Conservation (phyloP, 148 eudicot genomes). For the Rhododendron simsii region DNA sequence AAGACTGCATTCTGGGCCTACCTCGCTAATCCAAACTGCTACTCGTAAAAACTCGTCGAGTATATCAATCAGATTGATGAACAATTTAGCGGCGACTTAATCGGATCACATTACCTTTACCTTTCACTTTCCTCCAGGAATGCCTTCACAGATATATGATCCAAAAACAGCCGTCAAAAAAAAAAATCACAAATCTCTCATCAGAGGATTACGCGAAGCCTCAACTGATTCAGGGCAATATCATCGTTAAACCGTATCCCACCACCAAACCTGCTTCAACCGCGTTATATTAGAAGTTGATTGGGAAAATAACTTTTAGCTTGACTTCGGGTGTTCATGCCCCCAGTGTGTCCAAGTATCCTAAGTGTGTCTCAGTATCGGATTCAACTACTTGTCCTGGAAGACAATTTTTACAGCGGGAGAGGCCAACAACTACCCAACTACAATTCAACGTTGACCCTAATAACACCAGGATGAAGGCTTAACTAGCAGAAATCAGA, state of each 20-base stretch:
- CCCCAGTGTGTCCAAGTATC: too few species aligned
- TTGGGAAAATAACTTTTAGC: too few species aligned
- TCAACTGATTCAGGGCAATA: neutral
- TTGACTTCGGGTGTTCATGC: too few species aligned
- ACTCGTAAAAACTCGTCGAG: neutral
- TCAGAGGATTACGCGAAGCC: neutral
- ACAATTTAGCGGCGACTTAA: neutral
- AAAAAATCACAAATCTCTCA: neutral
- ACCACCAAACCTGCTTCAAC: neutral
- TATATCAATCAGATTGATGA: neutral
- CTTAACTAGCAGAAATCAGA: neutral
- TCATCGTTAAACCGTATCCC: neutral
- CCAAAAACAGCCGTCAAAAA: neutral
- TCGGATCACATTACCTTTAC: neutral
- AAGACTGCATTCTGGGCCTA: neutral
- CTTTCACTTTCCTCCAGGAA: neutral
- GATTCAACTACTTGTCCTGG: neutral
- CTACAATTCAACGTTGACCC: neutral
- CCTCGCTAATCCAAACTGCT: neutral
- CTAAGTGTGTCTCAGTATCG: too few species aligned
- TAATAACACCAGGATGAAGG: neutral
- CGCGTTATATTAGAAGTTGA: too few species aligned
- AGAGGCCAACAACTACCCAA: neutral
- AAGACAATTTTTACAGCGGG: neutral
- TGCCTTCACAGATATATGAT: neutral